A percentile compares a stretch with the other conserved stretches of the same genome.
phyloP scores from a whole-genome alignment of 2,329 filamentous ascomycete species.

The Fusarium piperis region DNA sequence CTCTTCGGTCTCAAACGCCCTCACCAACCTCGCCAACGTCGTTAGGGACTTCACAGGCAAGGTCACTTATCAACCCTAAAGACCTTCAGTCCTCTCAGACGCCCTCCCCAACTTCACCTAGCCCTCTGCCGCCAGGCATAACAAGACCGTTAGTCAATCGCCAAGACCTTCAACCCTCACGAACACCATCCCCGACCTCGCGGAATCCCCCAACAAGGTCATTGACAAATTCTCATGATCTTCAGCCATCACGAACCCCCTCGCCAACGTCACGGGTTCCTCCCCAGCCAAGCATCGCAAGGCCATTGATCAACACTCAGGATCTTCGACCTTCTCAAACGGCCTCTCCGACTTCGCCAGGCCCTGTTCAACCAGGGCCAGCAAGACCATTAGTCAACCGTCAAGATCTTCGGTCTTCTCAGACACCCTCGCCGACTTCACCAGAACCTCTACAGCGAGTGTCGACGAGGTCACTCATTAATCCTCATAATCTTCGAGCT shows the following conservation, averaged over 20 bases:
- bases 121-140: neutral
- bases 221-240: neutral
- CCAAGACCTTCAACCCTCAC: neutral
- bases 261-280: neutral
- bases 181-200: neutral
- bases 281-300: too few species aligned
- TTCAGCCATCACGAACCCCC: neutral
- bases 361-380: neutral
- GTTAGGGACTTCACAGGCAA: neutral
- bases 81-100: neutral
- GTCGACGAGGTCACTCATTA: neutral
- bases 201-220: neutral
- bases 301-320: too few species aligned
- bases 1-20: neutral
- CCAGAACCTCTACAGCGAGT: neutral
- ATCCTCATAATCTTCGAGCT: conserved; percentile 6
- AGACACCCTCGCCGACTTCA: neutral
- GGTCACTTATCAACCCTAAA: neutral
- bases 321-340: too few species aligned
- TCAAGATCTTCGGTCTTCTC: neutral
- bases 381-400: neutral
- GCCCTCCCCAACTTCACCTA: neutral
- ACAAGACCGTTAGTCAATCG: neutral
- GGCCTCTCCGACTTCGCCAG: neutral
- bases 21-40: neutral